Percentiles rank a stretch among this genome's conserved stretches.
Evolutionary conservation across 1,284 basidiomycete genomes (phyloP).

Genomic region (Schizophyllum amplum): DNA sequence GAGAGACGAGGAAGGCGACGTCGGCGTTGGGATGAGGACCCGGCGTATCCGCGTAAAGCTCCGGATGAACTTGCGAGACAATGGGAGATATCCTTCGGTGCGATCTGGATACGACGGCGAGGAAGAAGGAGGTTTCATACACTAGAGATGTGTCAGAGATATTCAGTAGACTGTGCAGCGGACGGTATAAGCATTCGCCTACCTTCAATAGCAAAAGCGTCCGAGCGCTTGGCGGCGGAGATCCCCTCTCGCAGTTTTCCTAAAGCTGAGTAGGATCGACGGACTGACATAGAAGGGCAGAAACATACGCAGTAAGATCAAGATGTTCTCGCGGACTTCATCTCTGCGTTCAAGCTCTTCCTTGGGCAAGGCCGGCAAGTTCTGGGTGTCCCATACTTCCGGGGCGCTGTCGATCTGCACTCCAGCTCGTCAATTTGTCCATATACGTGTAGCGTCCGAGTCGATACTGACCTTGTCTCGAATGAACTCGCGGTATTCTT

Average conservation of each 20-base stretch:
- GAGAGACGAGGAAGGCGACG: conserved; percentile 33
- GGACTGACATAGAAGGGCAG: neutral
- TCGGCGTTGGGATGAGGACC: conserved; percentile 21
- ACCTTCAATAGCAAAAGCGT: conserved; percentile 60
- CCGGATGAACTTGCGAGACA: conserved; percentile 46
- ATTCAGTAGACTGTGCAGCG: neutral
- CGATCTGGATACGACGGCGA: conserved; percentile 51
- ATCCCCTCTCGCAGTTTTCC: conserved; percentile 68
- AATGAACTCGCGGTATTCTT: conserved; percentile 57
- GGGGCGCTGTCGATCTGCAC: conserved; percentile 41
- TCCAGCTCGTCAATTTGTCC: neutral
- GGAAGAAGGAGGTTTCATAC: conserved; percentile 63
- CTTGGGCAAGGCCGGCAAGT: conserved; percentile 20
- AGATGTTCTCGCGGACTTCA: conserved; percentile 53
- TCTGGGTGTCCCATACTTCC: conserved; percentile 21
- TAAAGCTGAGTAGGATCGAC: conserved; percentile 16
- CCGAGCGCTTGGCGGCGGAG: conserved; percentile 45
- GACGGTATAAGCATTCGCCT: conserved; percentile 8
- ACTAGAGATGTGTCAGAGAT: conserved; percentile 27
- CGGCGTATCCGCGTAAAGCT: conserved; percentile 29
- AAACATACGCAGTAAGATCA: conserved; percentile 58
- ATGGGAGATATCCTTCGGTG: conserved; percentile 50
- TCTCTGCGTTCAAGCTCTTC: conserved; percentile 30
- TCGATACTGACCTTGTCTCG: conserved; percentile 43
- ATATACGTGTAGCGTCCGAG: neutral